Base-by-base conservation (phyloP, 2,329 filamentous ascomycete genomes). In the Fusarium mexicanum region DNA sequence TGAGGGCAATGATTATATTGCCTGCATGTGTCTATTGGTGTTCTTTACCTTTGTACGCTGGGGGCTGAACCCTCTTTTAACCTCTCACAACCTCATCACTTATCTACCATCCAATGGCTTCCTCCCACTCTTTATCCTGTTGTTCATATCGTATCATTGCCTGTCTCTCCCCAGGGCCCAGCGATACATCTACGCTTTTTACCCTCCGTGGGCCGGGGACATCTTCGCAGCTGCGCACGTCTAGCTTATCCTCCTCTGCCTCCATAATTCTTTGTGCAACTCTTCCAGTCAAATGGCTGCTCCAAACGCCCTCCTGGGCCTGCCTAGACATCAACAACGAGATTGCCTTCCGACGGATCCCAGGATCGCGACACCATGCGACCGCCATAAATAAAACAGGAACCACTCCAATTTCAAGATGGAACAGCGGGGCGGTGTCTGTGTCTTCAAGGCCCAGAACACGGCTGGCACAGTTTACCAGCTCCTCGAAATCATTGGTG, bases 161-260 rank as follows among this genome's bases (percentile, higher is more conserved):
- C 1, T 48, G 26, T n/a, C 46, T 48, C 46, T 48, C 46, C 13
- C 46, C 26, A 0, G 46, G 46, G 1, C 46, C 46, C 14, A 48
- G 46, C 10, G 46, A 31, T 8, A 48, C 26, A 31, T 17, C 22
- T 17, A 48, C 46, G 7, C 46, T 48, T n/a, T 14, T 48, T 1
- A 48, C 26, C 46, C 46, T n/a, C 20, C 46, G 0, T 0, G 46
- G 14, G 3, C 46, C 46, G 6, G 46, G 46, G 6, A 48, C 20
- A 1, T 48, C 46, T 31, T 11, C 2, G 0, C 46, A 12, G 6
- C 46, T 48, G 6, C 14, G 9, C 1, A 48, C 46, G 0, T 48
- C 20, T 11, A 22, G 12, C 1, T 8, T 14, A 0, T 48, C 46
- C 20, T 48, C 46, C 14, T 48, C 46, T 16, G 46, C 46, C 14